A percentile compares a stretch with the other conserved stretches of the same genome.
phyloP scores from a whole-genome alignment of 1,139 yeast genomes.

The Lodderomyces metapsilosis region DNA sequence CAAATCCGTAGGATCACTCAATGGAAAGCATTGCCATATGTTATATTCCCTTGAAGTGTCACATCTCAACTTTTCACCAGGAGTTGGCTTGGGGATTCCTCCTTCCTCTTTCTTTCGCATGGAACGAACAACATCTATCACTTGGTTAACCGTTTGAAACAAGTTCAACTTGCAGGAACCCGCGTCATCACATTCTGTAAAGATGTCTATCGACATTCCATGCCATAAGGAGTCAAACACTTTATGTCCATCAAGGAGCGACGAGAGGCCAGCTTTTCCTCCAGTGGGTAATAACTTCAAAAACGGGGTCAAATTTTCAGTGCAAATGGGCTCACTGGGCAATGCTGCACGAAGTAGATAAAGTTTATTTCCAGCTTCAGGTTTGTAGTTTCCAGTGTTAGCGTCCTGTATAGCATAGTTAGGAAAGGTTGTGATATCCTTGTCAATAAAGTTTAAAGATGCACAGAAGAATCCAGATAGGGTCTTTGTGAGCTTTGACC shows the following conservation, averaged over 20 bases:
- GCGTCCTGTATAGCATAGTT: conserved; percentile 21
- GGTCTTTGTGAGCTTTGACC: conserved; percentile 73
- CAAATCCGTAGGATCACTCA: conserved; percentile 52
- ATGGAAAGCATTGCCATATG: conserved; percentile 76
- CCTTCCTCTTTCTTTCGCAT: conserved; percentile 55
- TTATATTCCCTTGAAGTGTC: conserved; percentile 60
- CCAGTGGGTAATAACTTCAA: conserved; percentile 86
- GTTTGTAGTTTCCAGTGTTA: conserved; percentile 14
- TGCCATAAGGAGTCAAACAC: conserved; percentile 97
- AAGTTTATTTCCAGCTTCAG: conserved; percentile 33
- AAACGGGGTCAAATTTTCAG: conserved; percentile 95
- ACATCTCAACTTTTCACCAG: conserved; percentile 69
- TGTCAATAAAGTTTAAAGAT: conserved; percentile 84
- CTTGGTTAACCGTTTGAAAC: conserved; percentile 72
- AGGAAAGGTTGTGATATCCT: conserved; percentile 76
- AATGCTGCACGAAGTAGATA: conserved; percentile 78
- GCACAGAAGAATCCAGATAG: conserved; percentile 95
- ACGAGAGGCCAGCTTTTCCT: conserved; percentile 86
- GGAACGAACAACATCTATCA: conserved; percentile 69
- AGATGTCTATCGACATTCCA: conserved; percentile 82
- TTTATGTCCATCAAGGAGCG: conserved; percentile 89
- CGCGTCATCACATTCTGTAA: conserved; percentile 52
- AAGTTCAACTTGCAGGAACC: conserved; percentile 52
- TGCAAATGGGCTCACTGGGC: conserved; percentile 95
- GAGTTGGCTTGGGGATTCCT: conserved; percentile 79